Conservation (phyloP, 176 grass and related monocot genomes). For the Triticum aestivum region IWGSC_CS_RefSeq_v2.1 NC_057795.1:403068797-403069296, state of each 20-base stretch:
- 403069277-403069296: not conserved
- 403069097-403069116: not conserved
- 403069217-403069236: not conserved
- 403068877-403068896: not conserved
- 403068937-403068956: not conserved
- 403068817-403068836: not conserved
- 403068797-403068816: not conserved
- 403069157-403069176: constrained; percentile 26
- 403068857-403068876: not conserved
- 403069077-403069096: not conserved
- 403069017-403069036: not conserved
- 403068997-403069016: not conserved
- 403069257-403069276: not conserved
- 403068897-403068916: not conserved
- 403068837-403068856: not conserved
- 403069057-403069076: not conserved
- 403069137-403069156: not conserved
- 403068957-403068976: not conserved
- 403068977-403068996: not conserved
- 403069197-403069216: constrained; percentile 11
- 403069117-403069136: constrained; percentile 34
- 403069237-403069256: not conserved
- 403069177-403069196: not conserved
- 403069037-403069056: not conserved
- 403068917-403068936: not conserved